phyloP scores from a whole-genome alignment of 106 monocot genomes.

The Posidonia australis region DNA sequence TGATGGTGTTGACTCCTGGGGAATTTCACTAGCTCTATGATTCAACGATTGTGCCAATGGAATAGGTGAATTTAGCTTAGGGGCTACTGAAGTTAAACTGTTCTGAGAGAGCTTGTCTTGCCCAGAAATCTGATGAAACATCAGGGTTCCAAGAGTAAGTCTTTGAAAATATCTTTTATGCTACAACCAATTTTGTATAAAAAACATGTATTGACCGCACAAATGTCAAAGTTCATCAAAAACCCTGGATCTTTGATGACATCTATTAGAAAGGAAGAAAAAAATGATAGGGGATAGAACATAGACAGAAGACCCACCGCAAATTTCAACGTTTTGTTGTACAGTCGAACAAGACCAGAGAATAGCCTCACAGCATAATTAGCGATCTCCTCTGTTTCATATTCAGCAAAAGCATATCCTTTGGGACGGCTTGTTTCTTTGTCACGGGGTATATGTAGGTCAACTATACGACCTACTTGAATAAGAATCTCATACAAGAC shows the following conservation, averaged over 20 bases:
- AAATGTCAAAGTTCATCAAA: too few relatives aligned
- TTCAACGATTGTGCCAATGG: constrained; percentile 10
- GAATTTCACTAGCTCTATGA: constrained; percentile 4
- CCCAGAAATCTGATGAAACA: constrained; percentile 56
- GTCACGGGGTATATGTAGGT: constrained; percentile 75
- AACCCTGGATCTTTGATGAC: not conserved
- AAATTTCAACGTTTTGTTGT: constrained; percentile 68
- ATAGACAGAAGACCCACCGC: constrained; percentile 59
- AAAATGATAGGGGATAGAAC: not conserved
- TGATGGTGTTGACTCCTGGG: constrained; percentile 2
- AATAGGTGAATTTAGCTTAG: constrained; percentile 5
- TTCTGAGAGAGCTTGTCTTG: constrained; percentile 50
- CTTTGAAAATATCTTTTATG: not conserved
- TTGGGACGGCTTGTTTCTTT: constrained; percentile 68
- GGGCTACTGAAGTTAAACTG: constrained; percentile 16
- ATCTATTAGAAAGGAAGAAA: not conserved
- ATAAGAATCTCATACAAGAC: constrained; percentile 92
- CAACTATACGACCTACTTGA: constrained; percentile 79
- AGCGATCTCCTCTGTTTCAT: constrained; percentile 83
- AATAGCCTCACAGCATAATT: constrained; percentile 82
- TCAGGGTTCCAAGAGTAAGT: not conserved
- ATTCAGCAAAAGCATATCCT: constrained; percentile 89
- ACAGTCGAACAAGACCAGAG: constrained; percentile 75
- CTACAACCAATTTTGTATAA: too few relatives aligned
- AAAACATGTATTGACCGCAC: too few relatives aligned